phyloP scores from a whole-genome alignment of 2,329 filamentous ascomycete species.

The Colletotrichum sp. region DNA sequence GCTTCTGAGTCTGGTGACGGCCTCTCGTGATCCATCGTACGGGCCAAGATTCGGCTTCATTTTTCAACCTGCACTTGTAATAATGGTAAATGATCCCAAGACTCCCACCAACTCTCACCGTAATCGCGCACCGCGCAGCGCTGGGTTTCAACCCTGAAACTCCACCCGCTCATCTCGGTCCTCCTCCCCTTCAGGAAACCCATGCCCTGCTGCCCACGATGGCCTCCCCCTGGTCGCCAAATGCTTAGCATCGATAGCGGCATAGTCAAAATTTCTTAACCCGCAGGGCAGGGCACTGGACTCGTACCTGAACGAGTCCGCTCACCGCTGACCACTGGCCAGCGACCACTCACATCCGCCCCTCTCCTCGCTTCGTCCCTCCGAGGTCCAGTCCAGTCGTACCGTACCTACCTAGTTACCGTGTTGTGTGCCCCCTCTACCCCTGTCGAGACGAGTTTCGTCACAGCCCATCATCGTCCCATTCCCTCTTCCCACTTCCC shows the following conservation, averaged over 20 bases:
- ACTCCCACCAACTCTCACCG: neutral
- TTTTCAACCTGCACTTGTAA: neutral
- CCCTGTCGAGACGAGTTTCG: constrained; percentile 20
- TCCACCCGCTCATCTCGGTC: constrained; percentile 18
- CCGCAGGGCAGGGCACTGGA: neutral
- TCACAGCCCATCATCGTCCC: constrained; percentile 20
- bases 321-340: neutral
- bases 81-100: neutral
- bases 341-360: neutral
- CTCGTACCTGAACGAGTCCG: neutral
- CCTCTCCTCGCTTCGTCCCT: neutral
- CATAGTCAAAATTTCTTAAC: neutral
- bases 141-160: constrained; percentile 22
- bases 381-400: too few species aligned
- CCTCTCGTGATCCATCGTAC: neutral
- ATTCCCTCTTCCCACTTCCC: neutral
- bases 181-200: neutral
- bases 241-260: constrained; percentile 7
- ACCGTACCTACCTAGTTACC: too few species aligned
- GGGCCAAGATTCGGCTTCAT: neutral
- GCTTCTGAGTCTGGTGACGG: neutral
- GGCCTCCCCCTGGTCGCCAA: neutral
- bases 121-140: neutral
- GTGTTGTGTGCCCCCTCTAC: neutral
- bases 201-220: neutral